Evolutionary conservation across 1,284 basidiomycete genomes (phyloP).

Genomic region (Apiotrichum sp.): DNA sequence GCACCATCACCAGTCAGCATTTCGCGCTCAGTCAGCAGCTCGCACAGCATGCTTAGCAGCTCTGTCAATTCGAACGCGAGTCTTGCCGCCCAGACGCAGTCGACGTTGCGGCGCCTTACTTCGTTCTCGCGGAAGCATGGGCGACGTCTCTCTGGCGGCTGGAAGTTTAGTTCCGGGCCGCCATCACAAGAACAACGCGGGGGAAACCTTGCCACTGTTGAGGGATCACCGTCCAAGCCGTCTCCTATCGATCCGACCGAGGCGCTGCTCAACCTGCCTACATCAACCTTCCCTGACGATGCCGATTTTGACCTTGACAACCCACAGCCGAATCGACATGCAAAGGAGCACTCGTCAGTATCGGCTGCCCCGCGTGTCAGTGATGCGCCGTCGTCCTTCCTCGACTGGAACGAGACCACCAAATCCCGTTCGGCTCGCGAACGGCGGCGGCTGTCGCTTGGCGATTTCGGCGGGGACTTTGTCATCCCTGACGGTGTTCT

Average conservation of each 20-base stretch:
- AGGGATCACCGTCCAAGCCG: conserved; percentile 33
- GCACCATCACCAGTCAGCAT: neutral
- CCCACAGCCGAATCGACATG: neutral
- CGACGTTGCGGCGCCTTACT: conserved; percentile 28
- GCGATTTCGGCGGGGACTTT: conserved; percentile 44
- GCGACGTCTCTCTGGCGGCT: conserved; percentile 36
- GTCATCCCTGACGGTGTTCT: conserved; percentile 82
- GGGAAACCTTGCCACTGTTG: conserved; percentile 24
- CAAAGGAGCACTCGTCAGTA: neutral
- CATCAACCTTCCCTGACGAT: neutral
- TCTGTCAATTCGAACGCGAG: neutral
- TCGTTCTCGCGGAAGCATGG: conserved; percentile 41
- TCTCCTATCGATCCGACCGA: neutral
- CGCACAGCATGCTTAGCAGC: neutral
- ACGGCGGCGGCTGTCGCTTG: conserved; percentile 29
- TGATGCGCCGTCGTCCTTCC: neutral
- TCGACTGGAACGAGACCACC: conserved; percentile 7
- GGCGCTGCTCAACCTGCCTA: neutral
- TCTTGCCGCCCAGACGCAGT: conserved; percentile 15
- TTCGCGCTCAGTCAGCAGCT: neutral
- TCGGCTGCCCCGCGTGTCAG: neutral
- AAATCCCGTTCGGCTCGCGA: conserved; percentile 16
- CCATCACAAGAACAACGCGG: neutral
- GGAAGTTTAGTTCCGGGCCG: conserved; percentile 32
- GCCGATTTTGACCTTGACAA: neutral